These are phyloP conservation scores for Candida pseudofarinosa DNA, from an alignment of 805 yeast species.

Conservation along the genomic window DNA sequence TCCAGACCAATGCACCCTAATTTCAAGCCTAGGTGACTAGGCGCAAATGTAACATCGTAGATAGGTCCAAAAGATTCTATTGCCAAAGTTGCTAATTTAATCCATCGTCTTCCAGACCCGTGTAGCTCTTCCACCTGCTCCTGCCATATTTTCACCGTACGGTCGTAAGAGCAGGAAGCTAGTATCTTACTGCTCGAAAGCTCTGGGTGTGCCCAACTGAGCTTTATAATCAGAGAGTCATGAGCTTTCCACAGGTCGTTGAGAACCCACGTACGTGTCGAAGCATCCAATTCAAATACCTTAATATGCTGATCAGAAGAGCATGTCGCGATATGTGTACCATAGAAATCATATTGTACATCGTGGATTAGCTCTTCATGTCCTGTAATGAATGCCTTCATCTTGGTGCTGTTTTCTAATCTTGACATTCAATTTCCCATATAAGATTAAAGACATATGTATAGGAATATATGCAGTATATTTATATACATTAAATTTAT, in stretches of 20 bases:
- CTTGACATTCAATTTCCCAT: neutral
- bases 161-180: slow-evolving; percentile 86
- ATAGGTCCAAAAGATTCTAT: slow-evolving; percentile 82
- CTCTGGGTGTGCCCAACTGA: slow-evolving; percentile 94
- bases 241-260: slow-evolving; percentile 95
- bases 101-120: slow-evolving; percentile 84
- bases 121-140: slow-evolving; percentile 75
- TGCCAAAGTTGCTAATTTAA: slow-evolving; percentile 65
- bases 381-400: slow-evolving; percentile 78
- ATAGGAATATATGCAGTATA: neutral
- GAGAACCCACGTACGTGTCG: slow-evolving; percentile 71
- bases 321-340: slow-evolving; percentile 88
- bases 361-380: slow-evolving; percentile 93
- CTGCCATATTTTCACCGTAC: slow-evolving; percentile 88
- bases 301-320: slow-evolving; percentile 92
- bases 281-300: slow-evolving; percentile 72
- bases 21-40: slow-evolving; percentile 74
- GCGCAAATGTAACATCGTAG: slow-evolving; percentile 87
- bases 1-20: slow-evolving; percentile 87
- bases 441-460: neutral
- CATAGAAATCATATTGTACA: slow-evolving; percentile 88
- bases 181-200: slow-evolving; percentile 69
- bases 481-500: too few relatives aligned
- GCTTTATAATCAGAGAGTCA: slow-evolving; percentile 76
- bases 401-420: slow-evolving; percentile 2